Evolutionary conservation across 2,329 filamentous ascomycete species (phyloP).

Genomic region (Fusarium ambrosium): DNA sequence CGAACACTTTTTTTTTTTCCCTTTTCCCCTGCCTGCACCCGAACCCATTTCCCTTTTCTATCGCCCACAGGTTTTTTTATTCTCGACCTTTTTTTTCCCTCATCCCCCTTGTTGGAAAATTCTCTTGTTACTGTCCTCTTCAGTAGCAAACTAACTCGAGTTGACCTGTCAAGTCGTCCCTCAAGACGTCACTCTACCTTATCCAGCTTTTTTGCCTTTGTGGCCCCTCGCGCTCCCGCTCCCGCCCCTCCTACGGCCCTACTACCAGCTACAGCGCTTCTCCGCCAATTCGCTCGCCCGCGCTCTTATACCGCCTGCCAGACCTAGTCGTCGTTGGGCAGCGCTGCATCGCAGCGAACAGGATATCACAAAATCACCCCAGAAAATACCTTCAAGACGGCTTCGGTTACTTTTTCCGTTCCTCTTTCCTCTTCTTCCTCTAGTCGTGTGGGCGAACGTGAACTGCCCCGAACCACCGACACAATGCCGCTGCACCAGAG

Average conservation of each 20-base stretch:
- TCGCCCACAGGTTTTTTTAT: slow-evolving; percentile 41
- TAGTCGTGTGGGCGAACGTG: slow-evolving; percentile 39
- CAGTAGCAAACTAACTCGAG: slow-evolving; percentile 23
- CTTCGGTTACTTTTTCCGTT: slow-evolving; percentile 28
- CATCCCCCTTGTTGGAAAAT: slow-evolving; percentile 24
- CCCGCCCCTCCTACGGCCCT: slow-evolving; percentile 38
- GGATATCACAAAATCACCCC: slow-evolving; percentile 37
- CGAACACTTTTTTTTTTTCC: slow-evolving; percentile 45
- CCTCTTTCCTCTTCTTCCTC: slow-evolving; percentile 26
- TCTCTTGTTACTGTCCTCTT: slow-evolving; percentile 17
- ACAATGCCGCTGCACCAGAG: slow-evolving; percentile 49
- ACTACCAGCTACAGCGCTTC: slow-evolving; percentile 33
- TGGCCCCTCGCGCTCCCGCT: slow-evolving; percentile 44
- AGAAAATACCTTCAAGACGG: slow-evolving; percentile 34
- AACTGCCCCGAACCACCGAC: slow-evolving; percentile 37
- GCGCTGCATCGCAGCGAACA: slow-evolving; percentile 47
- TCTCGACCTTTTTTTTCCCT: slow-evolving; percentile 25
- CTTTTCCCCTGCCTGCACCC: slow-evolving; percentile 32
- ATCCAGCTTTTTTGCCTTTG: slow-evolving; percentile 26
- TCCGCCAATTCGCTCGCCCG: slow-evolving; percentile 40
- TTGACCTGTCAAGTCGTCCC: slow-evolving; percentile 17
- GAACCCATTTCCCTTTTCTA: slow-evolving; percentile 41
- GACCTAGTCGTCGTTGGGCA: slow-evolving; percentile 48
- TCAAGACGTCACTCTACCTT: slow-evolving; percentile 33
- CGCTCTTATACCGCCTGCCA: slow-evolving; percentile 45